Conservation (phyloP, 495 filamentous ascomycete genomes). For the Hypoxylon fuscum region DNA sequence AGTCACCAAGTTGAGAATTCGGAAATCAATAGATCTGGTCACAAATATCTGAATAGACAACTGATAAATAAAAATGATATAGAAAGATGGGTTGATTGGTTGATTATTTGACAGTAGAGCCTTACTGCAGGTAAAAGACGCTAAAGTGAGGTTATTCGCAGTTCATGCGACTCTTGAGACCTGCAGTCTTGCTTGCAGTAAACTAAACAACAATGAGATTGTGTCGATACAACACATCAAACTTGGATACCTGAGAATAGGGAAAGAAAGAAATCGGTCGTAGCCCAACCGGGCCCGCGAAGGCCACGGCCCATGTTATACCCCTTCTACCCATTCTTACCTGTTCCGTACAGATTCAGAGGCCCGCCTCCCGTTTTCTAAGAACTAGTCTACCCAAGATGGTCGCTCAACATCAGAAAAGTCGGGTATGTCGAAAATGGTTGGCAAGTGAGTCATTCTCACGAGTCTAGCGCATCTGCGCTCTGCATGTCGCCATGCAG, state of each 20-base stretch:
- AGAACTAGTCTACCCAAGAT: slow-evolving; percentile 16
- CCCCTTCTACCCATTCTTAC: slow-evolving; percentile 28
- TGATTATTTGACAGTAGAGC: slow-evolving; percentile 9
- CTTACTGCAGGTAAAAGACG: slow-evolving; percentile 25
- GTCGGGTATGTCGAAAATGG: slow-evolving; percentile 38
- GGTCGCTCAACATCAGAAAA: slow-evolving; percentile 39
- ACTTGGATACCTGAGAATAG: slow-evolving; percentile 33
- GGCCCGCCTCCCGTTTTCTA: slow-evolving; percentile 31
- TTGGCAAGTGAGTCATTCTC: slow-evolving; percentile 47
- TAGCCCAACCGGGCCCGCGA: slow-evolving; percentile 33
- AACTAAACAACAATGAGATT: slow-evolving; percentile 10
- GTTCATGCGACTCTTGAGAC: slow-evolving; percentile 35
- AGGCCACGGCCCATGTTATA: slow-evolving; percentile 45
- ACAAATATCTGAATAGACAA: slow-evolving; percentile 20
- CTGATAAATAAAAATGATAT: slow-evolving; percentile 4
- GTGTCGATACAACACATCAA: slow-evolving; percentile 26
- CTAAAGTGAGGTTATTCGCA: slow-evolving; percentile 47
- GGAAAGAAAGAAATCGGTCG: slow-evolving; percentile 36
- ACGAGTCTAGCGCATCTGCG: slow-evolving; percentile 36
- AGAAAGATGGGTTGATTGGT: slow-evolving; percentile 1
- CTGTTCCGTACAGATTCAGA: slow-evolving; percentile 7
- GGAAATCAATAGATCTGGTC: slow-evolving; percentile 23
- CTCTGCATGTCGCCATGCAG: slow-evolving; percentile 44
- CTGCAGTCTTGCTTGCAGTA: slow-evolving; percentile 33
- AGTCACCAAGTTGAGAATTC: slow-evolving; percentile 23